Evolutionary conservation across 768 basidiomycete species (phyloP).

Genomic region (Pisolithus marmoratus): DNA sequence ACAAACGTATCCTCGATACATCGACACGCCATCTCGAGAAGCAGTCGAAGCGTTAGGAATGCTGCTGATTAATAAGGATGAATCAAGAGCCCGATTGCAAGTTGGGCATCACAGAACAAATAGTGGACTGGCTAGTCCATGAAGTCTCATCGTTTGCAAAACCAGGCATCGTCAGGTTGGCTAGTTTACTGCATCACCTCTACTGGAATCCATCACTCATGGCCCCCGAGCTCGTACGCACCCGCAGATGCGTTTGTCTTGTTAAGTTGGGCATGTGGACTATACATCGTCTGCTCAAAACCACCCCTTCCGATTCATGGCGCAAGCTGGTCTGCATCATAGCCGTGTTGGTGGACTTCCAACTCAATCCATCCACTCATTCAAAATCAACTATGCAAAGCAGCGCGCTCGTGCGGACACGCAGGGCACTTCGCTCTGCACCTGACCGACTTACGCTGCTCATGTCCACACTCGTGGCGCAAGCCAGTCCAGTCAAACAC

Average conservation of each 20-base stretch:
- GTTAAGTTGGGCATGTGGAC: constrained; percentile 62
- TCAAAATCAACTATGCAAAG: constrained; percentile 57
- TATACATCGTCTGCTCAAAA: constrained; percentile 50
- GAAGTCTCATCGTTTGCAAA: constrained; percentile 60
- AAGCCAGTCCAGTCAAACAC: constrained; percentile 41
- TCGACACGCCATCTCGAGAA: constrained; percentile 62
- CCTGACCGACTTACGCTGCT: constrained; percentile 42
- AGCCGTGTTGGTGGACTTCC: constrained; percentile 53
- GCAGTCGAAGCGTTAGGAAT: constrained; percentile 66
- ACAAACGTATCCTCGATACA: constrained; percentile 73
- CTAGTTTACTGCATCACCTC: constrained; percentile 2
- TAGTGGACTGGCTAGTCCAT: constrained; percentile 69
- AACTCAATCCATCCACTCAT: constrained; percentile 45
- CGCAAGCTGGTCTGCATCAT: constrained; percentile 48
- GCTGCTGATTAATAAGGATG: constrained; percentile 60
- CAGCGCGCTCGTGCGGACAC: constrained; percentile 52
- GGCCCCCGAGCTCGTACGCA: constrained; percentile 41
- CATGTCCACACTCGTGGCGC: constrained; percentile 48
- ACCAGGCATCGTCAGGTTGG: constrained; percentile 51
- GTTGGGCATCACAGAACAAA: constrained; percentile 60
- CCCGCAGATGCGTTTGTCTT: constrained; percentile 62
- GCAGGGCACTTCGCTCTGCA: constrained; percentile 67
- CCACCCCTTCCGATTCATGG: constrained; percentile 46
- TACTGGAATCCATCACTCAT: neutral
- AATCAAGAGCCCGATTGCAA: constrained; percentile 39